phyloP scores from a whole-genome alignment of 441 rosid species.

The Populus hybrid region DNA sequence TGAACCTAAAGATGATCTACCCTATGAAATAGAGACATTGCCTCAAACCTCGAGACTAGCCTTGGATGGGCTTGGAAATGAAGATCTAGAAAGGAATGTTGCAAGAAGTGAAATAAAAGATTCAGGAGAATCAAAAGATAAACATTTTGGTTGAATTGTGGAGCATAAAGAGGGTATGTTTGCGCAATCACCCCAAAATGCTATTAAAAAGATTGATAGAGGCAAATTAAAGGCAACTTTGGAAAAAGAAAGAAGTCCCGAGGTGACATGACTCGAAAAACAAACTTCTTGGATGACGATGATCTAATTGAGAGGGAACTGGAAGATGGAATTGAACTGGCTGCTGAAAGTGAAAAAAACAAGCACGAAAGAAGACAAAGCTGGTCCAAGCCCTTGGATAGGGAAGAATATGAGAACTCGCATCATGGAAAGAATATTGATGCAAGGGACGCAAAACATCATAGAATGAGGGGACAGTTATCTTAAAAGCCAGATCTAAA shows the following conservation, averaged over 20 bases:
- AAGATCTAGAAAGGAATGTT: slow-evolving; percentile 38
- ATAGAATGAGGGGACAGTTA: slow-evolving; percentile 20
- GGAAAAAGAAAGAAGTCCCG: slow-evolving; percentile 68
- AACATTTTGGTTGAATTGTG: slow-evolving; percentile 36
- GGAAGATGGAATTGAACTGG: slow-evolving; percentile 74
- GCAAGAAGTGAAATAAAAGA: slow-evolving; percentile 41
- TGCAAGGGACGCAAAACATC: slow-evolving; percentile 25
- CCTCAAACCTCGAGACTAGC: slow-evolving; percentile 12
- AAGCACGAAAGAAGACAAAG: slow-evolving; percentile 51
- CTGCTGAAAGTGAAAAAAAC: slow-evolving; percentile 57
- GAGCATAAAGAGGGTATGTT: slow-evolving; percentile 55
- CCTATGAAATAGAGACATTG: slow-evolving; percentile 23
- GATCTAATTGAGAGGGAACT: slow-evolving; percentile 88
- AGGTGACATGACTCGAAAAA: slow-evolving; percentile 57
- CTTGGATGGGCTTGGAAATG: slow-evolving; percentile 18
- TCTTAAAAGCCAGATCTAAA: slow-evolving; percentile 22
- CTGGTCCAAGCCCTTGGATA: slow-evolving; percentile 39
- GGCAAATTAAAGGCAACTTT: slow-evolving; percentile 77
- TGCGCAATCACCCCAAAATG: slow-evolving; percentile 62
- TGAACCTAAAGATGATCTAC: slow-evolving; percentile 31
- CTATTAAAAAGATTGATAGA: slow-evolving; percentile 60
- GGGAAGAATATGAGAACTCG: slow-evolving; percentile 23
- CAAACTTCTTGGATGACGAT: slow-evolving; percentile 67
- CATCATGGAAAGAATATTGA: slow-evolving; percentile 27
- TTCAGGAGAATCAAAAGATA: slow-evolving; percentile 32